A percentile compares a stretch with the other conserved stretches of the same genome.
These are phyloP conservation scores for Aspergillus aculeatinus DNA, from an alignment of 2,329 filamentous ascomycete species.

Conservation along the genomic window DNA sequence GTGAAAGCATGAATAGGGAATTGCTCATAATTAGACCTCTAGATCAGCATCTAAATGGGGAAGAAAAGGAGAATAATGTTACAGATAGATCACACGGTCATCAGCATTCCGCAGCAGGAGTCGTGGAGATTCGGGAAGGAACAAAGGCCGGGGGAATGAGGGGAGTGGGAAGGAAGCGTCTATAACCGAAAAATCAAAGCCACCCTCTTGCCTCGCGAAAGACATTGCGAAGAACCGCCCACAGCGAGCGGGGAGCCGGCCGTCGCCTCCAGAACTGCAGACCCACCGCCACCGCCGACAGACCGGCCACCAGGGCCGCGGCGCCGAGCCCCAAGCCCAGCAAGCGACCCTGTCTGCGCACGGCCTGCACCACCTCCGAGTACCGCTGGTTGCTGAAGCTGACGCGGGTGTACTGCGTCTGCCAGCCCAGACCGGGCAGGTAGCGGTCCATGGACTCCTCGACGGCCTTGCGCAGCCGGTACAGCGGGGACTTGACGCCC, in stretches of 20 bases:
- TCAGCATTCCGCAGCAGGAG: neutral
- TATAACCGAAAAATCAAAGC: neutral
- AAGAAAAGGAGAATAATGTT: neutral
- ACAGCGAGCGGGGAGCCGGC: conserved; percentile 19
- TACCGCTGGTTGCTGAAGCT: conserved; percentile 94
- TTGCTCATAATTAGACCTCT: neutral
- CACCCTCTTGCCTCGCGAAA: neutral
- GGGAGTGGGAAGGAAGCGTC: neutral
- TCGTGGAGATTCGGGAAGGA: too few relatives aligned
- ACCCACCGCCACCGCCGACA: conserved; percentile 26
- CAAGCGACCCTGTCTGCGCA: conserved; percentile 66
- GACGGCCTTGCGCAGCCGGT: conserved; percentile 77
- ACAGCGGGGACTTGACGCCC: conserved; percentile 74
- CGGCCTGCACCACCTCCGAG: conserved; percentile 71
- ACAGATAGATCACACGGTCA: neutral
- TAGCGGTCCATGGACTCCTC: conserved; percentile 80
- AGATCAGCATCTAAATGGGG: neutral
- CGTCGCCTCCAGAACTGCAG: conserved; percentile 33
- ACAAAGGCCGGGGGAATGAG: too few relatives aligned
- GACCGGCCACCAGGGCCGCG: conserved; percentile 25
- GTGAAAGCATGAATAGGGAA: neutral
- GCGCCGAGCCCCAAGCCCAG: conserved; percentile 46
- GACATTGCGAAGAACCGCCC: conserved; percentile 14
- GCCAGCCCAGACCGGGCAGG: conserved; percentile 77
- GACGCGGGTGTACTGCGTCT: conserved; percentile 87